Evolutionary conservation across 768 basidiomycete genomes (phyloP).

Genomic region (Neoboletus magnificus): DNA sequence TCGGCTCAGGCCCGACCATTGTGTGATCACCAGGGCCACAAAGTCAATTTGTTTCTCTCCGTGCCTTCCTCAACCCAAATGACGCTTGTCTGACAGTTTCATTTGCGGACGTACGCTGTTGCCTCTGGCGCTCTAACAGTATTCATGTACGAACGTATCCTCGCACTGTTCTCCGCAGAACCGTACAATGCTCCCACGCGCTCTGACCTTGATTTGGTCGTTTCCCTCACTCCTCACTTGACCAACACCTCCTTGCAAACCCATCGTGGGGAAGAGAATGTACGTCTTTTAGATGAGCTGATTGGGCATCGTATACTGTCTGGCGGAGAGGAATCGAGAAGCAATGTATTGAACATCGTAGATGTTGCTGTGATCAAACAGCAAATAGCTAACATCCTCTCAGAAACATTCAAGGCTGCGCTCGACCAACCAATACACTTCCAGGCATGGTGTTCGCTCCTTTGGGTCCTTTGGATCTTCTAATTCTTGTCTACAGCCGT

Average conservation of each 20-base stretch:
- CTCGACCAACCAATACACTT: conserved; percentile 80
- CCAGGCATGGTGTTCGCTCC: conserved; percentile 48
- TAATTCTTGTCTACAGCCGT: conserved; percentile 44
- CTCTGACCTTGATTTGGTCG: conserved; percentile 24
- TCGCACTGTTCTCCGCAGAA: conserved; percentile 83
- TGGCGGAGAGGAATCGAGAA: conserved; percentile 18
- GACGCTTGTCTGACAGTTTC: conserved; percentile 59
- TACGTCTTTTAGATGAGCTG: conserved; percentile 79
- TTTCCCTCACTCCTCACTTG: conserved; percentile 63
- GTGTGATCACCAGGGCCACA: conserved; percentile 45
- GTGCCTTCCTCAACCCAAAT: conserved; percentile 4
- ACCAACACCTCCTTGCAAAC: conserved; percentile 91
- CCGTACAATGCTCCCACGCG: conserved; percentile 56
- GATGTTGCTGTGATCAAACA: conserved; percentile 53
- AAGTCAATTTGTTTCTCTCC: conserved; percentile 42
- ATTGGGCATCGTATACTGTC: conserved; percentile 58
- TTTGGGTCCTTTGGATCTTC: not conserved
- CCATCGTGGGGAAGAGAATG: conserved; percentile 61
- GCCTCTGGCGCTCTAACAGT: conserved; percentile 73
- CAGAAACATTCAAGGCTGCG: conserved; percentile 84
- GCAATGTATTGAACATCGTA: conserved; percentile 15
- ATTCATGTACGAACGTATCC: conserved; percentile 76
- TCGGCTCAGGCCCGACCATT: conserved; percentile 15
- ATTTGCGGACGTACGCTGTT: conserved; percentile 86
- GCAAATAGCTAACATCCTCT: conserved; percentile 63